Evolutionary conservation across 73 alveolate species (phyloP), one percentile per base, ranked within the genome.

Genomic region (Uronychia binucleata): DNA sequence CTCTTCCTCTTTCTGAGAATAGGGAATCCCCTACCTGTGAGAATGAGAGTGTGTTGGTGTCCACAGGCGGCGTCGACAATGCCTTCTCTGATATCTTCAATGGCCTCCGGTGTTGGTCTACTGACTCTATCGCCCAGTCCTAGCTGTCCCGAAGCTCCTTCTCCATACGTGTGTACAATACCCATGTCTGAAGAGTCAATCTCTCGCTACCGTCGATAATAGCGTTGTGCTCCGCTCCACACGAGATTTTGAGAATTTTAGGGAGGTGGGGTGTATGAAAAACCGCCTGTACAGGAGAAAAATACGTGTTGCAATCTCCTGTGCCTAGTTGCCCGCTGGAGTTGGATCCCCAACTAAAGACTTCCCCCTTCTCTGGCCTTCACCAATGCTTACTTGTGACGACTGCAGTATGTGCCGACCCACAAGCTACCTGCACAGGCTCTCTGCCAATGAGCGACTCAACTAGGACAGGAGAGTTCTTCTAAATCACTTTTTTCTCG

Each of bases 311-410:
- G 60, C 84, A 32, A 75, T 90, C 94, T 0, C 90, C 89, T 26
- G 77, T 89, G 26, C 58, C 33, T 31, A 88, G 85, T 79, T 92
- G 81, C 0, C 94, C 94, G 74, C 80, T 86, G 1, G 89, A 74
- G 1, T 87, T 89, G 0, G 88, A 25, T 8, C 97, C 97, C 95
- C 97, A 92, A 19, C 89, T 75, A 59, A 84, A 92, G 27, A 88
- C 81, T 46, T 92, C 93, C 0, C 89, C 87, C 29, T 91, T 26
- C 98, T 96, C 96, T 96, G 91, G 0, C 93, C 46, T 81, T 85
- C 88, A 11, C 89, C 88, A 59, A 78, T 89, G 13, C 98, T 34
- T 74, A 0, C 79, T 90, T 77, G 90, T 81, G 19, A 91, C 79
- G 11, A 67, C 86, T 26, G 84, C 88, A 34, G 95, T 77, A 74